Evolutionary conservation across 257 asterid species (phyloP).

Genomic region (Solanum ossicruentum): DNA sequence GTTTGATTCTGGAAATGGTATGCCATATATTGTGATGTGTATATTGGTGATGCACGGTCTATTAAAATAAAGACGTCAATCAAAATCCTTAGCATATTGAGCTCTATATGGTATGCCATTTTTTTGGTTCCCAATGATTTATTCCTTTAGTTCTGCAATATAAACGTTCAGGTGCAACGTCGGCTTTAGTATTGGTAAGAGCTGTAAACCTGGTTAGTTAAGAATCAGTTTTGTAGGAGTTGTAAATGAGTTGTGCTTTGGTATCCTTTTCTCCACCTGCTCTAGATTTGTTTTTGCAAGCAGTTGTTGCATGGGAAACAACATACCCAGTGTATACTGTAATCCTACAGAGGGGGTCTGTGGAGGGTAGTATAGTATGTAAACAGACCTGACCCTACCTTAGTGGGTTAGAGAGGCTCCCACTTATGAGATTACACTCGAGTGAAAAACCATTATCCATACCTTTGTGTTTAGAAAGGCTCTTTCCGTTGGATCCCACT

Average conservation of each 20-base stretch:
- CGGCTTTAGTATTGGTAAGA: background rate
- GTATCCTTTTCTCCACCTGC: background rate
- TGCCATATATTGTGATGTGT: background rate
- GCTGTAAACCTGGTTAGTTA: background rate
- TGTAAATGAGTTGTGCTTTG: background rate
- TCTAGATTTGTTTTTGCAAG: background rate
- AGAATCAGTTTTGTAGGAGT: background rate
- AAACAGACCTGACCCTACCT: no score
- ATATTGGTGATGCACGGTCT: background rate
- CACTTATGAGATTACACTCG: background rate
- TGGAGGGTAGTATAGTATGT: no score
- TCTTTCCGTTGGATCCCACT: no score
- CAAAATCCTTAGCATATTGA: background rate
- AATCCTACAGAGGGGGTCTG: no score
- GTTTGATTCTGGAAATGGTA: background rate
- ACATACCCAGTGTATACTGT: no score
- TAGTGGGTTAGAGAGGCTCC: no score
- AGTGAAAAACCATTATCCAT: background rate
- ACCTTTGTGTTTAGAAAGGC: no score
- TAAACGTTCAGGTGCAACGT: background rate
- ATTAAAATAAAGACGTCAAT: background rate
- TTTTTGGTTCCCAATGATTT: background rate
- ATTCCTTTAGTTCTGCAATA: background rate
- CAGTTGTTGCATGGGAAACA: background rate
- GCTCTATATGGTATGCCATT: background rate